These are phyloP conservation scores for Suillus hirtellus DNA, from an alignment of 768 basidiomycete genomes.

Conservation along the genomic window DNA sequence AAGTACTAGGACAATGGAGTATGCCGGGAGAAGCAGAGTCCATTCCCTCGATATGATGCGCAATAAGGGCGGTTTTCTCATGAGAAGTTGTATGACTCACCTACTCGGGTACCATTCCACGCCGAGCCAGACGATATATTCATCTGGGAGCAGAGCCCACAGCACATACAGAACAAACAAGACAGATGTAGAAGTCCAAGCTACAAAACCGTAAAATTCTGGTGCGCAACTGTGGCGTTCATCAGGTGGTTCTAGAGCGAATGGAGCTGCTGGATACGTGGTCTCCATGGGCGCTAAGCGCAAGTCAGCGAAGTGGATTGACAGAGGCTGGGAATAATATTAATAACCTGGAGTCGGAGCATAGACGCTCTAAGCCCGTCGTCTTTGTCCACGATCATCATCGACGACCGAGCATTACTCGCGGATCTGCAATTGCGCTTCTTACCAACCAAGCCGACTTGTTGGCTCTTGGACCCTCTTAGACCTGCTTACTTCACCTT, in stretches of 20 bases:
- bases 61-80: conserved; percentile 5
- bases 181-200: conserved; percentile 76
- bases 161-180: conserved; percentile 69
- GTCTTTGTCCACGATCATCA: conserved; percentile 15
- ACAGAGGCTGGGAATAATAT: neutral
- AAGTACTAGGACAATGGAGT: conserved; percentile 66
- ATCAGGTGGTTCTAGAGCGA: conserved; percentile 38
- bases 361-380: neutral
- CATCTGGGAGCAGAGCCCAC: conserved; percentile 81
- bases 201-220: conserved; percentile 91
- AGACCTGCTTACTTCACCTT: neutral
- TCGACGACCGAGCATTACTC: conserved; percentile 2
- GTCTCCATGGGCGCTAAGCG: conserved; percentile 25
- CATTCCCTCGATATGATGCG: conserved; percentile 63
- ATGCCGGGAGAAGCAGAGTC: conserved; percentile 80
- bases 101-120: conserved; percentile 88
- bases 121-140: conserved; percentile 63
- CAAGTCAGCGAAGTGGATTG: neutral
- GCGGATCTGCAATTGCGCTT: conserved; percentile 12
- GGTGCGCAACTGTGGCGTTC: conserved; percentile 67
- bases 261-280: conserved; percentile 48
- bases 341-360: neutral
- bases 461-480: conserved; percentile 12
- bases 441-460: conserved; percentile 16
- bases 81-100: conserved; percentile 40